A percentile compares a stretch with the other conserved stretches of the same genome.
Evolutionary conservation across 192 early-diverging fungal species (phyloP).

Genomic region (Entomortierella chlamydospora): DNA sequence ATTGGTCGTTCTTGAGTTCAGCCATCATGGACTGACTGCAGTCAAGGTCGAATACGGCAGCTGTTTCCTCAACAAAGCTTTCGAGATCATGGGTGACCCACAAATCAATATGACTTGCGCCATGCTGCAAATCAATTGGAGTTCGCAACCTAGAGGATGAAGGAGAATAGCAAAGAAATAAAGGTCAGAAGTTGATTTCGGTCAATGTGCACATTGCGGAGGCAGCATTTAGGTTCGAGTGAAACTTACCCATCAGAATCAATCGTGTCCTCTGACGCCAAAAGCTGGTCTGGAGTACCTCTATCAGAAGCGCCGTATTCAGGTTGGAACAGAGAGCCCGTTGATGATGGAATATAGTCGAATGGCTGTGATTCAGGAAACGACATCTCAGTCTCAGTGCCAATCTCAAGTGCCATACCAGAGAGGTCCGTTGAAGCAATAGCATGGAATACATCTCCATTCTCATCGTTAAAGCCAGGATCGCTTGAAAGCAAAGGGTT

Average conservation of each 20-base stretch:
- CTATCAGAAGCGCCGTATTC: conserved; percentile 2
- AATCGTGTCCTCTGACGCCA: conserved; percentile 29
- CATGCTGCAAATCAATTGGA: conserved; percentile 19
- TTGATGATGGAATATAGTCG: conserved; percentile 12
- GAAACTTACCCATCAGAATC: conserved; percentile 40
- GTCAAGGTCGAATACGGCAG: not conserved
- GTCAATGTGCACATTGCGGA: too few relatives aligned
- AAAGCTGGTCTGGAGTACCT: conserved; percentile 5
- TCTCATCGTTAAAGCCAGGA: conserved; percentile 11
- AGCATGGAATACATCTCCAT: not conserved
- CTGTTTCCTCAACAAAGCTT: conserved; percentile 7
- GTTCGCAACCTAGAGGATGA: conserved; percentile 15
- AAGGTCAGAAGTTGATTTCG: too few relatives aligned
- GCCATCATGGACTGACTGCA: not conserved
- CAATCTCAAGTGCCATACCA: conserved; percentile 6
- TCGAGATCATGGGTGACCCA: conserved; percentile 14
- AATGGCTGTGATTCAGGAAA: conserved; percentile 7
- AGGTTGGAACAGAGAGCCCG: conserved; percentile 14
- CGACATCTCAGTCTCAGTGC: conserved; percentile 17
- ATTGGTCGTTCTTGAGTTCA: not conserved
- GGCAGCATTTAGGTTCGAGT: too few relatives aligned
- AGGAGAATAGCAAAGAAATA: too few relatives aligned
- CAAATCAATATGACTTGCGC: not conserved
- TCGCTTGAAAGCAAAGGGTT: conserved; percentile 16
- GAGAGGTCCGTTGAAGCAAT: not conserved